A percentile compares a stretch with the other conserved stretches of the same genome.
Evolutionary conservation across 2,329 filamentous ascomycete species (phyloP).

Genomic region (Calonectria fujianensis): DNA sequence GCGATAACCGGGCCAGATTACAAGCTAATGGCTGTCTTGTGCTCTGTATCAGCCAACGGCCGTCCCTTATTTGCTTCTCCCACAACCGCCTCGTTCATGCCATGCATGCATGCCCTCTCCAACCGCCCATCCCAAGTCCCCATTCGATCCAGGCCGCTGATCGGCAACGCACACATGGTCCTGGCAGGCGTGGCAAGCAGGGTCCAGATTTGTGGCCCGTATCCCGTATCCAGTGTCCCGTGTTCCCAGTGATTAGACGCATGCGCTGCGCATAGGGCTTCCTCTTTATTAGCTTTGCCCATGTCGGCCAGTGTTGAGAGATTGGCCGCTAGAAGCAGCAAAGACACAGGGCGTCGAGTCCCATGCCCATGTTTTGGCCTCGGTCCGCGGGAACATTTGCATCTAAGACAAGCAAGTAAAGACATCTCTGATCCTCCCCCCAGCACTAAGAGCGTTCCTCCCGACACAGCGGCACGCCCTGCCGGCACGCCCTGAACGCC

Average conservation of each 20-base stretch:
- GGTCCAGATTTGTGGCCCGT: conserved; percentile 1
- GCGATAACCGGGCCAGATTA: not conserved
- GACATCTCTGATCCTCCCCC: conserved; percentile 14
- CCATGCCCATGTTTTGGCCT: not conserved
- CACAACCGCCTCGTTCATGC: conserved; percentile 33
- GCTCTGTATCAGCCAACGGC: conserved; percentile 21
- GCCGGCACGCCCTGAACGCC: conserved; percentile 27
- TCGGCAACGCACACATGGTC: conserved; percentile 29
- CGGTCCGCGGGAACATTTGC: not conserved
- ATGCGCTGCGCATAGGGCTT: conserved; percentile 5
- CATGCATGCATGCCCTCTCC: conserved; percentile 27
- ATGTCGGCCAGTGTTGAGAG: not conserved
- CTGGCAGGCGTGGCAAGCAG: conserved; percentile 20
- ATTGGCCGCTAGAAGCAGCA: conserved; percentile 5
- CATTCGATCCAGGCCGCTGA: conserved; percentile 32
- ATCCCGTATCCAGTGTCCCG: not conserved
- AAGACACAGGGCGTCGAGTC: not conserved
- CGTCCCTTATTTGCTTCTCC: conserved; percentile 19
- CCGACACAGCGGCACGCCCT: conserved; percentile 51
- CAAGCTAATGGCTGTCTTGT: conserved; percentile 8
- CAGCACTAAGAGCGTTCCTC: conserved; percentile 17
- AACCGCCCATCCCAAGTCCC: conserved; percentile 22
- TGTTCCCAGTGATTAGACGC: not conserved
- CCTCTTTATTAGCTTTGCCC: conserved; percentile 37
- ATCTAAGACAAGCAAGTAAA: conserved; percentile 20